Evolutionary conservation across 352 stramenopile genomes (phyloP).

Genomic region (Globisporangium yorkense): DNA sequence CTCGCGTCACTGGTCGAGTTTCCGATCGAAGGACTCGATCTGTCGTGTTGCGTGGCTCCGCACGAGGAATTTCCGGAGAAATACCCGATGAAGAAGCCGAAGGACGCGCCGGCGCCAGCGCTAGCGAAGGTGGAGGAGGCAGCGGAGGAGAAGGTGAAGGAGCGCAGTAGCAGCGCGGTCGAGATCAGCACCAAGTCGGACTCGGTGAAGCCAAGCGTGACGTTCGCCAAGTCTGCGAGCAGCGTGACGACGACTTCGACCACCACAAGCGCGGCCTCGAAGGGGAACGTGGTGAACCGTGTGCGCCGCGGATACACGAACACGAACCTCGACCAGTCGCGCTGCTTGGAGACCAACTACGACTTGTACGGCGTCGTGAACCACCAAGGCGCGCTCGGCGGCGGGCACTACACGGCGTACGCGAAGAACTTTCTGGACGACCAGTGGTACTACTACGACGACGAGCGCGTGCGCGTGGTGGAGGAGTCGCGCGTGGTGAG

Average conservation of each 20-base stretch:
- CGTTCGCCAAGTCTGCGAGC: constrained; percentile 9
- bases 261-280: background rate
- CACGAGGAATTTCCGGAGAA: constrained; percentile 75
- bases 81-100: constrained; percentile 65
- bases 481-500: constrained; percentile 84
- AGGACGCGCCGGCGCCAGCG: constrained; percentile 8
- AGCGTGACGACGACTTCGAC: constrained; percentile 1
- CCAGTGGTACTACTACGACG: constrained; percentile 90
- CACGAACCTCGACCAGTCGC: constrained; percentile 84
- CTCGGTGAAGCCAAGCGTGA: constrained; percentile 8
- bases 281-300: constrained; percentile 45
- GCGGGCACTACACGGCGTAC: constrained; percentile 86
- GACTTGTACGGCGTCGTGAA: constrained; percentile 88
- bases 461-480: constrained; percentile 82
- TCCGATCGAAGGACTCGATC: constrained; percentile 93
- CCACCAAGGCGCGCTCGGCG: constrained; percentile 81
- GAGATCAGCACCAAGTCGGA: constrained; percentile 3
- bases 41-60: constrained; percentile 85
- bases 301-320: constrained; percentile 83
- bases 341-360: constrained; percentile 84
- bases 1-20: constrained; percentile 93
- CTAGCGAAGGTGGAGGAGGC: background rate
- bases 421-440: constrained; percentile 86
- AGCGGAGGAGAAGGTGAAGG: background rate
- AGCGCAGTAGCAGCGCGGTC: background rate